Base-by-base conservation (phyloP, 192 early-diverging fungal genomes). In the Cetraspora pellucida region DNA sequence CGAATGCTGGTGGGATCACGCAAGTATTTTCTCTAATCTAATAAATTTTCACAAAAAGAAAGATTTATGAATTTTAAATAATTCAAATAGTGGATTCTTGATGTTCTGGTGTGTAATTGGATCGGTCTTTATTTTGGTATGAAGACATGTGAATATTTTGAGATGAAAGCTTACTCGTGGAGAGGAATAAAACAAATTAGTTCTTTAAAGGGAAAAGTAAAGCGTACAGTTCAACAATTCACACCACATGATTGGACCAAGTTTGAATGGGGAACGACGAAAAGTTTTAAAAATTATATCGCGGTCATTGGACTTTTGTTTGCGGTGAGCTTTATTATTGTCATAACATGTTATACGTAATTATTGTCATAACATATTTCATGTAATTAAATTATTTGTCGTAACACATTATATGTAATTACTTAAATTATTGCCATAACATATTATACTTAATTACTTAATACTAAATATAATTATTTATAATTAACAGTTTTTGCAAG, bases 1-100 rank as follows among this genome's bases (percentile, higher is more conserved):
- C 70, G 97, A 98, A 87, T 98, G 97, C 81, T 98, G 96, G 96
- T 98, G 96, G 96, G 95, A 98, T 87, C 95, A 98, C 82, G 91
- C 92, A 87, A 77, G 90, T 81, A 14, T 30, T 13, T 60, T 60
- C 6, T 23, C 10, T 23, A 19, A 14, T 19, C 4, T 54, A 44
- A 30, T 1, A 43, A 37, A 37, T 21, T 44, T 16, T 37, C 43
- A n/a, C 16, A 17, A 9, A 37, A n/a, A 3, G n/a, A n/a, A 43
- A n/a, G 10, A 21, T 10, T 19, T 10, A n/a, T 17, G 5, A 19
- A 44, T 17, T 31, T 31, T 59, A 44, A 44, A 45, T 44, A n/a
- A 19, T 44, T 23, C 23, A 17, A 31, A 30, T 77, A 93, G 90
- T 98, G 96, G 96, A 91, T 98, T 67, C 80, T 98, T 69, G 96